Evolutionary conservation across 2,329 filamentous ascomycete genomes (phyloP), one percentile per base, ranked within the genome.

Genomic region (Ophiostoma fasciatum): DNA sequence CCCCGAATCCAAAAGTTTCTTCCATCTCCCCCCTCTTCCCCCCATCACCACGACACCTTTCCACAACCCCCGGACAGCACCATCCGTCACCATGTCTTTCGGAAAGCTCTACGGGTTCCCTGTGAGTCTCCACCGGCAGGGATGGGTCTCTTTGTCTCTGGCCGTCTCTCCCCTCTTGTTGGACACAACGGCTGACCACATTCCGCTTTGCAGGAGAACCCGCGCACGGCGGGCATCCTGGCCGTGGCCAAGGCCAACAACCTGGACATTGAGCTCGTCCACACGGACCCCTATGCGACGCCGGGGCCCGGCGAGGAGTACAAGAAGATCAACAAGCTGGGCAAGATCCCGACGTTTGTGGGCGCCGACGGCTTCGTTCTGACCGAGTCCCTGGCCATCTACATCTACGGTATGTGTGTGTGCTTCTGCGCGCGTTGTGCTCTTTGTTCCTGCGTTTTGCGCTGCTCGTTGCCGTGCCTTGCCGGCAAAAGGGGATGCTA

Each of bases 201-300:
- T 26, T 3, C 28, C 25, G 15, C 26, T n/a, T n/a, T 37, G 22
- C 57, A 94, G 87, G 74, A 71, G 59, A 94, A 94, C 74, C 70
- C 82, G 63, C 87, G 88, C 70, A 82, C 80, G 62, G 82, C 80
- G 55, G 78, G 78, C 60, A 82, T 94, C 63, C 75, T 79, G 61
- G 87, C 83, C 53, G 83, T 94, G 57, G 90, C 90, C 53, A 96
- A 98, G 79, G 85, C 84, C 68, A 96, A 96, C 67, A 78, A 81
- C 60, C 74, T 98, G 58, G 85, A 96, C 48, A 62, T 98, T 51
- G 84, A 94, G 64, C 62, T 87, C 48, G 79, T 90, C 50, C 64
- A 81, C 52, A 80, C 76, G 46, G 66, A 78, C 58, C 67, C 72
- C 45, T 61, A 61, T 46, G 77, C 76, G 53, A 63, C 79, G 49